Conservation (phyloP, 768 basidiomycete genomes). For the Termitomyces eurrhizus region DNA sequence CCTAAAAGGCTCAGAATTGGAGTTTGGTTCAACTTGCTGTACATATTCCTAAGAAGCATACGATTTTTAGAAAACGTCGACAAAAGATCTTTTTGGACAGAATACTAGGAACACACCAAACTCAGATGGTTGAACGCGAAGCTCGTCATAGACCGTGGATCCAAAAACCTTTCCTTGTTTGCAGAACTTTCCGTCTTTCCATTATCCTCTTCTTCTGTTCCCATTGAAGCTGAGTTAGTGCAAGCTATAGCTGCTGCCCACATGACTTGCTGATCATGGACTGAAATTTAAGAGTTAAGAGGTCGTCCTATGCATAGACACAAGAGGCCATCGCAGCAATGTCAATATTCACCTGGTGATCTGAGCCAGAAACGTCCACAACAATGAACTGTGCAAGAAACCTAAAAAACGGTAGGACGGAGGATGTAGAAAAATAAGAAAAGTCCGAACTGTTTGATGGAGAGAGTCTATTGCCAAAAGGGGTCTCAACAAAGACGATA, state of each 20-base stretch:
- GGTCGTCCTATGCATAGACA: neutral
- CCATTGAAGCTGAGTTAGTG: neutral
- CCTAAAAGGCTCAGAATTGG: constrained; percentile 75
- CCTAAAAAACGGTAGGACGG: too few relatives aligned
- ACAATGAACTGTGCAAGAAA: constrained; percentile 81
- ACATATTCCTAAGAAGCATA: constrained; percentile 60
- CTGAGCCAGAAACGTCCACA: constrained; percentile 72
- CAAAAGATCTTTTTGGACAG: too few relatives aligned
- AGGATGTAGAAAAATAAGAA: too few relatives aligned
- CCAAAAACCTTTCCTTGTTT: constrained; percentile 70
- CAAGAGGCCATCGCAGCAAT: neutral
- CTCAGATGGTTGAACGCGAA: constrained; percentile 86
- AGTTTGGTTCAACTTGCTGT: constrained; percentile 55
- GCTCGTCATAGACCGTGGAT: constrained; percentile 73
- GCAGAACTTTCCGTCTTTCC: constrained; percentile 26
- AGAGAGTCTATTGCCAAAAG: too few relatives aligned
- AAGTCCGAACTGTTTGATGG: too few relatives aligned
- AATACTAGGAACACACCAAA: constrained; percentile 49
- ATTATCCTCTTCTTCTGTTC: neutral
- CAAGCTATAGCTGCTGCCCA: constrained; percentile 32
- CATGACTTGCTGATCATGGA: constrained; percentile 76
- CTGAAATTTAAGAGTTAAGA: constrained; percentile 34
- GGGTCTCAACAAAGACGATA: too few relatives aligned
- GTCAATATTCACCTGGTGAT: constrained; percentile 61
- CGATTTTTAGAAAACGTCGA: constrained; percentile 3